Base-by-base conservation (phyloP, 768 basidiomycete genomes). In the Russula compacta region DNA sequence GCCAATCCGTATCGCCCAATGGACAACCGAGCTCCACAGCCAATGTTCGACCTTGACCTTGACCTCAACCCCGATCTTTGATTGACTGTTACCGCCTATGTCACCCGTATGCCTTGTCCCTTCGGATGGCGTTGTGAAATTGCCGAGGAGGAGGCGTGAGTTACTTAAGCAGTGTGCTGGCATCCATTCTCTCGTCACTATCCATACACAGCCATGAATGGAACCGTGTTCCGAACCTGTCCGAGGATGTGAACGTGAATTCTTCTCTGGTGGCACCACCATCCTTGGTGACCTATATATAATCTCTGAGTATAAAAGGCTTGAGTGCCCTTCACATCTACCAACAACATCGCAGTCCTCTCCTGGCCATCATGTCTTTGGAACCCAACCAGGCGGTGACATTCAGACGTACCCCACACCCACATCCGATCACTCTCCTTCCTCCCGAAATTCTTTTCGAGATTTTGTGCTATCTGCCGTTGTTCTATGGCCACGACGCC, bases 11-110 rank as follows among this genome's bases (percentile, higher is more conserved):
- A 90, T 72, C 76, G 86, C 58, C 85, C 84, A 56, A 87, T 91
- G 69, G 73, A 82, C 44, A 83, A 80, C 53, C 79, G 77, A 17
- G 82, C 82, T 55, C 79, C 79, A 53, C 78, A 81, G 63, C 81
- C 81, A 61, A 76, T 84, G 67, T 88, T 90, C 71, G 89, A 90
- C 69, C 75, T 92, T 57, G 91, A 92, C 72, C 74, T 92, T 63
- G 91, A 92, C 70, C 77, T 92, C 58, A 92, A 92, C 68, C 90
- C 89, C 1, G 90, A 92, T 72, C 69, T 92, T 59, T 89, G 66
- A 12, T 36, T 10, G 3, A 6, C 7, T n/a, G 17, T 17, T n/a
- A 43, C 17, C 17, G 6, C 9, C 2, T 43, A 19, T 4, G n/a
- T 40, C n/a, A 19, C 17, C n/a, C n/a, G 24, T 3, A 3, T 29